Conservation (phyloP, 805 yeast genomes). For the Candida germanica region DNA sequence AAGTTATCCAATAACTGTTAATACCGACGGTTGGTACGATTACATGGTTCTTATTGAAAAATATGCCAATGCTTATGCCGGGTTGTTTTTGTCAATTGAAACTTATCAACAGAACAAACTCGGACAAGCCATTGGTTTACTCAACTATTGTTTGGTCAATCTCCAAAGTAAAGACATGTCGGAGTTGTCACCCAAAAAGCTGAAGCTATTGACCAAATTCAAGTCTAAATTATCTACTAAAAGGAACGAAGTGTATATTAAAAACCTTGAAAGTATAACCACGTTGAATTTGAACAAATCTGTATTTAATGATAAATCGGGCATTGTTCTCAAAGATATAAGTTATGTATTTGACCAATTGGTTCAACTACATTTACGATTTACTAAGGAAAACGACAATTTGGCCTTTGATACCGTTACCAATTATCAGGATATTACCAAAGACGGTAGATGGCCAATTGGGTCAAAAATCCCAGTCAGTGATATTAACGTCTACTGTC, state of each 20-base stretch:
- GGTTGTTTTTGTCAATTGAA: slow-evolving; percentile 44
- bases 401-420: slow-evolving; percentile 35
- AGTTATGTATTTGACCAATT: slow-evolving; percentile 40
- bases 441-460: slow-evolving; percentile 44
- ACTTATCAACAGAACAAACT: slow-evolving; percentile 42
- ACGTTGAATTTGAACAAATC: slow-evolving; percentile 34
- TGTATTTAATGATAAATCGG: slow-evolving; percentile 31
- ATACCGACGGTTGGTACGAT: slow-evolving; percentile 21
- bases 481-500: slow-evolving; percentile 22
- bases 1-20: slow-evolving; percentile 5
- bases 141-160: slow-evolving; percentile 33
- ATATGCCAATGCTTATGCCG: slow-evolving; percentile 42
- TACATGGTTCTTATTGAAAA: slow-evolving; percentile 30
- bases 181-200: slow-evolving; percentile 10
- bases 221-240: slow-evolving; percentile 25
- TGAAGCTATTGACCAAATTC: slow-evolving; percentile 17
- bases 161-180: slow-evolving; percentile 32
- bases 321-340: slow-evolving; percentile 35
- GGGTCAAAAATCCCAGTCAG: slow-evolving; percentile 36
- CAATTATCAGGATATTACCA: slow-evolving; percentile 31
- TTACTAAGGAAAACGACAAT: slow-evolving; percentile 41
- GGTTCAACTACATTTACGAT: slow-evolving; percentile 37
- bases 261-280: slow-evolving; percentile 32
- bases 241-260: slow-evolving; percentile 30
- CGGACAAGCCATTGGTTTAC: slow-evolving; percentile 46